Evolutionary conservation across 176 grass and related monocot species (phyloP).

Genomic region (Oryza meridionalis): DNA sequence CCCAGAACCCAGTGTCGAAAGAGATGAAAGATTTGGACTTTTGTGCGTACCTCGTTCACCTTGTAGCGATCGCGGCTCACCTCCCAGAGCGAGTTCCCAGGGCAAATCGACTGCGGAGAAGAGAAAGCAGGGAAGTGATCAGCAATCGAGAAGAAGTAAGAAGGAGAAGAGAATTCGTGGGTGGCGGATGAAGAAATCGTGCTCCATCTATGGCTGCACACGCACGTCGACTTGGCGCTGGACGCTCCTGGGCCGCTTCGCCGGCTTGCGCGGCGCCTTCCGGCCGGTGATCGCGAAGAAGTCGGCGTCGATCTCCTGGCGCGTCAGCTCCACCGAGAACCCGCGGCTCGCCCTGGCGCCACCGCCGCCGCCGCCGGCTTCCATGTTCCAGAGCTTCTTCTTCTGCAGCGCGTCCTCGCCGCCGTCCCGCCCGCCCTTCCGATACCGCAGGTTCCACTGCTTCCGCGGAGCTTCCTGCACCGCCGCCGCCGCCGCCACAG

Average conservation of each 20-base stretch:
- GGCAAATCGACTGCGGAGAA: slow-evolving; percentile 37
- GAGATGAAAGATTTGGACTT: slow-evolving; percentile 9
- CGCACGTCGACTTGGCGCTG: slow-evolving; percentile 78
- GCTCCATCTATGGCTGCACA: not conserved
- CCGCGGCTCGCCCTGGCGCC: slow-evolving; percentile 16
- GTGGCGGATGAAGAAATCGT: slow-evolving; percentile 30
- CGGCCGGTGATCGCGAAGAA: slow-evolving; percentile 74
- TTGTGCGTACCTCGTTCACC: slow-evolving; percentile 53
- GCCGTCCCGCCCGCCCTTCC: slow-evolving; percentile 38
- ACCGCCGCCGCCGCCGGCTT: not conserved
- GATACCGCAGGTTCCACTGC: slow-evolving; percentile 59
- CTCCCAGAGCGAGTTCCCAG: slow-evolving; percentile 41
- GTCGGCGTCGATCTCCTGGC: slow-evolving; percentile 79
- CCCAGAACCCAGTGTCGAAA: not conserved
- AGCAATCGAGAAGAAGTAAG: slow-evolving; percentile 24
- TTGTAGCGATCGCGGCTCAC: slow-evolving; percentile 58
- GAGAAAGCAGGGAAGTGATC: slow-evolving; percentile 33
- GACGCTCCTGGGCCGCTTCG: slow-evolving; percentile 52
- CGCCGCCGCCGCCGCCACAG: not conserved
- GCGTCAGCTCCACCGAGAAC: slow-evolving; percentile 57
- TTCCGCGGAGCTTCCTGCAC: slow-evolving; percentile 32
- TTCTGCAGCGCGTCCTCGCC: slow-evolving; percentile 35
- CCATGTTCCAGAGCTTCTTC: slow-evolving; percentile 28
- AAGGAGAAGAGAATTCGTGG: not conserved
- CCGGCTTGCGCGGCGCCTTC: slow-evolving; percentile 63